Evolutionary conservation across 2,329 filamentous ascomycete genomes (phyloP), one percentile per base, ranked within the genome.

Genomic region (Neofusicoccum sp.): DNA sequence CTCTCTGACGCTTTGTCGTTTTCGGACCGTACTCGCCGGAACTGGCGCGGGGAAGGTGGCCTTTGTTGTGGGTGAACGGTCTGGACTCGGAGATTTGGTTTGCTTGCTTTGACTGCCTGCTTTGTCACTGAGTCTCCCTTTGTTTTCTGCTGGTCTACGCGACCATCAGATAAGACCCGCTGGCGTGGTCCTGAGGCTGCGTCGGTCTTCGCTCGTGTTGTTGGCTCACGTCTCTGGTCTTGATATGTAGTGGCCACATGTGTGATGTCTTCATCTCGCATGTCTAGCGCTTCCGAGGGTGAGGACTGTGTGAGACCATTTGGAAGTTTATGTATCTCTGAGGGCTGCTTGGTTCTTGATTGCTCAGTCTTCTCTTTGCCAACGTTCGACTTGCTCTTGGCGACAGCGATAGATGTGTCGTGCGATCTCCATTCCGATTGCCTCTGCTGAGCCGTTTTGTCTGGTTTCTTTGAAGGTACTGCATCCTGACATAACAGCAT

Each of bases 401-500:
- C 37, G 11, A 1, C 45, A 16, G 4, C 11, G 11, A 14, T 14
- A 4, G 14, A 4, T 3, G 4, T 6, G 14, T 37, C 31, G 31
- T 61, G 22, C 22, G 9, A 8, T 22, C 9, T 12, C 5, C 14
- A 29, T 7, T 56, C 52, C 14, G 39, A 9, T 14, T 6, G 4
- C 3, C 16, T 8, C 34, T 14, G 12, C 36, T 29, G 29, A 4
- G 28, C 8, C 3, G 28, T 52, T 43, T 66, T 64, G 2, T 64
- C 56, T 9, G 16, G 5, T 8, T 22, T 45, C 29, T n/a, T 34
- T n/a, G 16, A 12, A 12, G 39, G 43, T 5, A 70, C 68, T 16
- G 74, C 67, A n/a, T 75, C 68, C 60, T 81, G 77, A 61, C 79
- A 81, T 0, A 81, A 65, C 11, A 82, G 68, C 63, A 73, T 80